Evolutionary conservation across 2,329 filamentous ascomycete genomes (phyloP), one percentile per base, ranked within the genome.

Genomic region (Aspergillus ustus): DNA sequence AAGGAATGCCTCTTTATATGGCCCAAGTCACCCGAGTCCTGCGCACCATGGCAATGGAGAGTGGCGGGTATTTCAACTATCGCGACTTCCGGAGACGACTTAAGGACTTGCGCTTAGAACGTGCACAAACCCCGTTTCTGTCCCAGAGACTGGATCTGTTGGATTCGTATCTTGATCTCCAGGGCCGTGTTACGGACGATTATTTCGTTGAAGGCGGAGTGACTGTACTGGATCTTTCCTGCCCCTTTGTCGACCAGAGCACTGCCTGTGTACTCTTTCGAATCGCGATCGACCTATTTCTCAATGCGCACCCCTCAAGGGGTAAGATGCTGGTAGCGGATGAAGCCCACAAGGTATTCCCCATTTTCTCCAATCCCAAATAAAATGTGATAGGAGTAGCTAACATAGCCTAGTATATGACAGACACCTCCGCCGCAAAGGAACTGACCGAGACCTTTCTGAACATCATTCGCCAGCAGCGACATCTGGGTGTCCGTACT

Each of bases 251-350:
- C 5, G 88, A 88, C 0, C 74, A 86, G 0, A 84, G 87, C 25
- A 86, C 84, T 43, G 90, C 90, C 0, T 94, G 91, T 69, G 81
- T 85, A 0, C 77, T 94, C 0, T 94, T 94, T 74, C 88, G 90
- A 57, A 89, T 93, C 45, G 89, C 86, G 20, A 78, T 94, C 1
- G 82, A 82, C 2, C 76, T 91, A 0, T 92, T 91, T 69, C 74
- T 91, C 0, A 84, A 89, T 61, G 80, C 85, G 51, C 74, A 81
- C 0, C 66, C 73, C 0, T 73, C 72, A 0, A 69, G 82, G 0
- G 86, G 89, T 0, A 82, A 87, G 4, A 80, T 93, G 43, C 76
- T 93, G 15, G 89, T 89, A 0, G 78, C 93, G 0, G 91, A 94
- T 64, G 90, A 94, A 71, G 91, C 91, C 0, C 91, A 95, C 71